Base-by-base conservation (phyloP, 768 basidiomycete species). In the Amanita subjunquillea region DNA sequence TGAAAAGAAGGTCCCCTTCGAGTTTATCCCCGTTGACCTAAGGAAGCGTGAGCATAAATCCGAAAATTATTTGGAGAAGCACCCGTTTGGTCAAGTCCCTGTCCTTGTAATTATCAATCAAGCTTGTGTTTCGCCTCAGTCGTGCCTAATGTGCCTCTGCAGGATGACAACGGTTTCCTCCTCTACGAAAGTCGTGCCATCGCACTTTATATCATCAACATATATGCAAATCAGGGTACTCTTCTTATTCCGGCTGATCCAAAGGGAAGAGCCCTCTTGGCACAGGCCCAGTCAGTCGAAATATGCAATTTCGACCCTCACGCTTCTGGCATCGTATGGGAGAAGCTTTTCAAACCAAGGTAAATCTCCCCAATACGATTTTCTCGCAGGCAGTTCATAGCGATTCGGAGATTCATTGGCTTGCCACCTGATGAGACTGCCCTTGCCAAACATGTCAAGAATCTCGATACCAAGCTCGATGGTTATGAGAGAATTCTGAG, bases 151-250 rank as follows among this genome's bases (percentile, higher is more conserved):
- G 10, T 4, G 4, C 22, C 3, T 20, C 22, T 29, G n/a, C 45
- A 77, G 74, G 70, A 80, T 46, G 82, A 85, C 23, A 80, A 80
- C 41, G 83, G 81, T 3, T 78, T 85, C 61, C 65, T 76, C 53
- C 58, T 88, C 15, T 85, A 75, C 65, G 83, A 84, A 59, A 76
- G 74, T 38, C 78, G 82, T 30, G 82, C 82, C 0, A 84, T 86
- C 48, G 62, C 60, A 5, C 76, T 80, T 15, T 87, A 85, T 63
- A 62, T 85, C 56, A 74, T 70, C 25, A 64, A 64, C 54, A 85
- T 83, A 59, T 78, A 82, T 56, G 62, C 73, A 0, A 41, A 65
- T 46, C 73, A 80, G 57, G 81, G 80, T 34, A 69, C 74, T 3
- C 51, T 60, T 4, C 69, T 85, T 32, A 65, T 82, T 41, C 84